A percentile compares a stretch with the other conserved stretches of the same genome.
phyloP scores from a whole-genome alignment of 2,329 filamentous ascomycete species.

The Botrytis galanthina region DNA sequence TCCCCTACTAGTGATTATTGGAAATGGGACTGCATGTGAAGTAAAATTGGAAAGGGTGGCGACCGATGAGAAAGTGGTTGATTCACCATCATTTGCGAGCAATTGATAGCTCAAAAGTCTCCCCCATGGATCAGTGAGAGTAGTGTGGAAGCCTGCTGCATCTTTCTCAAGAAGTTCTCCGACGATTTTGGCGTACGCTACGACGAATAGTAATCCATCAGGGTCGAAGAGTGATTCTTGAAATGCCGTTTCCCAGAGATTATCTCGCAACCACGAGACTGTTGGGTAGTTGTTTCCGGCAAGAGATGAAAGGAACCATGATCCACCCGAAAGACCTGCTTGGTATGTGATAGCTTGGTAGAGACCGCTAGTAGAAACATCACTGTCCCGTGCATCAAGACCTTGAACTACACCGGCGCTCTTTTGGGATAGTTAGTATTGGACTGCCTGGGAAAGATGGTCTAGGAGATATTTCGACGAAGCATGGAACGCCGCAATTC shows the following conservation, averaged over 20 bases:
- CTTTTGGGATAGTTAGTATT: constrained; percentile 5
- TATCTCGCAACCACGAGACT: constrained; percentile 41
- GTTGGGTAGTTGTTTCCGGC: constrained; percentile 48
- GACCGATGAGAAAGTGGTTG: constrained; percentile 31
- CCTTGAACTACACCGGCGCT: constrained; percentile 36
- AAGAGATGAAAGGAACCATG: constrained; percentile 47
- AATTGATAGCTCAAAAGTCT: constrained; percentile 31
- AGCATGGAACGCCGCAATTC: background rate
- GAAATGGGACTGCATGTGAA: constrained; percentile 43
- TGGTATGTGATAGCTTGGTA: constrained; percentile 48
- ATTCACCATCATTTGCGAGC: constrained; percentile 21
- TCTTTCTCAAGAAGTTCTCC: constrained; percentile 34
- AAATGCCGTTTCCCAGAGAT: constrained; percentile 44
- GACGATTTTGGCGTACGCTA: constrained; percentile 29
- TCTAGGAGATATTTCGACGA: background rate
- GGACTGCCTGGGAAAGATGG: background rate
- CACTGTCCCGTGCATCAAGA: constrained; percentile 44
- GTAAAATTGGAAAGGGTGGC: constrained; percentile 43
- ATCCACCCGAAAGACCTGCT: constrained; percentile 46
- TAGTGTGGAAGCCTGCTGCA: constrained; percentile 33
- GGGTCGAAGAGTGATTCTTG: constrained; percentile 41
- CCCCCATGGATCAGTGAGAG: constrained; percentile 31
- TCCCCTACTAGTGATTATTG: constrained; percentile 45
- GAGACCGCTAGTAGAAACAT: constrained; percentile 42
- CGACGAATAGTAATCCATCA: constrained; percentile 36